Evolutionary conservation across 2,329 filamentous ascomycete species (phyloP), one percentile per base, ranked within the genome.

Genomic region (Cryphonectria radicalis): DNA sequence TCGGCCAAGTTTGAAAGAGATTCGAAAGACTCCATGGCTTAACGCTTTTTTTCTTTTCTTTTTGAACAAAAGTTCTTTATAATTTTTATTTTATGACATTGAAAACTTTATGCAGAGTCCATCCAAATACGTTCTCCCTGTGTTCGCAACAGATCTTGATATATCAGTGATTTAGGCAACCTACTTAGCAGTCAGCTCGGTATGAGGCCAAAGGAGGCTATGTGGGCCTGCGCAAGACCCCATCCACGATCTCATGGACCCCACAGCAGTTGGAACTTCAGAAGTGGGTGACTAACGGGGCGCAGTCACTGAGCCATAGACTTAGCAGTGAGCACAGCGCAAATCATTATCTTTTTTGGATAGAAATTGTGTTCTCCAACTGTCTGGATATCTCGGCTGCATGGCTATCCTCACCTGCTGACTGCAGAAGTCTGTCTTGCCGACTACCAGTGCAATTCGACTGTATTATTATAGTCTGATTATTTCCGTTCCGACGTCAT

Each of bases 1-100:
- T 59, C 59, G 28, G 35, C 69, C 25, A 70, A 60, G 63, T 42
- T n/a, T 8, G 25, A 37, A 13, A 64, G 59, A 37, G 46, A 68
- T 62, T 59, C 35, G 25, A 57, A 63, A 4, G 62, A 66, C 22
- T 69, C 68, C 68, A 60, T 69, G 28, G 53, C 13, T 17, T 0
- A 3, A 28, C 6, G 6, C 13, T 28, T 32, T 14, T 28, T 28
- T 7, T 19, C 19, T 28, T 28, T 28, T 28, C 17, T 19, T 32
- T 28, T 28, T 19, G 8, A 19, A 19, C 10, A 11, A 40, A 40
- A 3, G 10, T 7, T 40, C 28, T 40, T 40, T 40, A 40, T 40
- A 7, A 11, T 14, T 32, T 4, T 28, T 5, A 3, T 8, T 32
- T 28, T 6, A 59, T 35, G 13, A 8, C 10, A 32, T 14, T 35